Conservation (phyloP, 495 filamentous ascomycete genomes). For the Diplogelasinospora grovesii region DNA sequence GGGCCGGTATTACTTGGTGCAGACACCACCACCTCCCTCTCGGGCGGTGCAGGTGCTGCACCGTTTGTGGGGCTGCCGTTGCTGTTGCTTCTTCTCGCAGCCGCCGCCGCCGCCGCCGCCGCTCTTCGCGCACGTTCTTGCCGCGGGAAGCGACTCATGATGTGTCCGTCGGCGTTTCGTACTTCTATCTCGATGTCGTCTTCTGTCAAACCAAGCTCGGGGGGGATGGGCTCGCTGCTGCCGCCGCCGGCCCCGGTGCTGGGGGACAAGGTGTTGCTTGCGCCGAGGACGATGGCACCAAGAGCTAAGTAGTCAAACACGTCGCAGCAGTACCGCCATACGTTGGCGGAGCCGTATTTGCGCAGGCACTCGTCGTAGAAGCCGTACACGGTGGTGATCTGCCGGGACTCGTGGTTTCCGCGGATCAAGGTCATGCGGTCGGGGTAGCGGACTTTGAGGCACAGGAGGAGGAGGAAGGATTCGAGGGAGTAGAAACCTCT, state of each 20-base stretch:
- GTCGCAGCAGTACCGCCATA: constrained; percentile 98
- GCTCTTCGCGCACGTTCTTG: constrained; percentile 19
- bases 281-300: constrained; percentile 87
- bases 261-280: constrained; percentile 62
- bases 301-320: constrained; percentile 97
- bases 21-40: background rate
- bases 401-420: constrained; percentile 94
- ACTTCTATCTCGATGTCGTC: constrained; percentile 89
- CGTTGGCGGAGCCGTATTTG: constrained; percentile 95
- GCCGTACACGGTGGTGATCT: constrained; percentile 97
- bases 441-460: constrained; percentile 94
- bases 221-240: constrained; percentile 36
- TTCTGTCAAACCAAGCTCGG: too few species aligned
- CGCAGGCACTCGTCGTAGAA: constrained; percentile 98
- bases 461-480: constrained; percentile 88
- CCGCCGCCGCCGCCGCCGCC: background rate
- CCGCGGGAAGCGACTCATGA: constrained; percentile 66
- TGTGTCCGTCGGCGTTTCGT: constrained; percentile 69
- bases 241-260: constrained; percentile 38
- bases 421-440: constrained; percentile 96
- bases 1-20: constrained; percentile 52
- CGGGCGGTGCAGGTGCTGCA: background rate
- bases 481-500: constrained; percentile 97
- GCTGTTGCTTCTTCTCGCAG: too few species aligned
- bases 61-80: too few species aligned